phyloP scores from a whole-genome alignment of 257 asterid species.

The Gardenia jasminoides region DNA sequence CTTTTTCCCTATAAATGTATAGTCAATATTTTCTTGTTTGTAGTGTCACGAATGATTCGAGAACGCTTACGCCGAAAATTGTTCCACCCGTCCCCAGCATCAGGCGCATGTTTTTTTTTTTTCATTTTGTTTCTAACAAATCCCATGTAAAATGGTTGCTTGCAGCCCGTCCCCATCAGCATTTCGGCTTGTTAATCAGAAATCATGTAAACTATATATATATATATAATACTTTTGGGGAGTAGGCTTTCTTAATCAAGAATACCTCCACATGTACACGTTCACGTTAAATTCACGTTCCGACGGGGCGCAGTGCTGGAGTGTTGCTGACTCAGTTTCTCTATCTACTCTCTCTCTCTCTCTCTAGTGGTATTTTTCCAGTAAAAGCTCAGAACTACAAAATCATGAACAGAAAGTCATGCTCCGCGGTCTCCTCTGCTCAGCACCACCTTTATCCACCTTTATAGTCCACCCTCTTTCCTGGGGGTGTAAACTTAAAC shows the following conservation, averaged over 20 bases:
- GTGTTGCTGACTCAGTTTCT: slow-evolving; percentile 11
- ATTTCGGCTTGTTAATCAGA: background rate
- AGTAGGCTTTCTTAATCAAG: background rate
- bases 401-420: slow-evolving; percentile 14
- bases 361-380: too few relatives aligned
- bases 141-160: background rate
- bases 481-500: too few relatives aligned
- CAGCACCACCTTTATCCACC: background rate
- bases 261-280: background rate
- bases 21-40: too few relatives aligned
- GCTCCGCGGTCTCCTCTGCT: slow-evolving; percentile 13
- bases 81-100: too few relatives aligned
- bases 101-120: too few relatives aligned
- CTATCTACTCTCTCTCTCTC: too few relatives aligned
- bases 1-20: too few relatives aligned
- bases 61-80: too few relatives aligned
- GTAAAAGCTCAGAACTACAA: background rate
- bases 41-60: too few relatives aligned
- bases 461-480: background rate
- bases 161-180: background rate
- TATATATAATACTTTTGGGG: too few relatives aligned
- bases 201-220: background rate
- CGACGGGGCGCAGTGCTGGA: background rate
- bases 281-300: background rate
- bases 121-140: too few relatives aligned